phyloP scores from a whole-genome alignment of 768 basidiomycete species.

The Rhodotorula paludigena region DNA sequence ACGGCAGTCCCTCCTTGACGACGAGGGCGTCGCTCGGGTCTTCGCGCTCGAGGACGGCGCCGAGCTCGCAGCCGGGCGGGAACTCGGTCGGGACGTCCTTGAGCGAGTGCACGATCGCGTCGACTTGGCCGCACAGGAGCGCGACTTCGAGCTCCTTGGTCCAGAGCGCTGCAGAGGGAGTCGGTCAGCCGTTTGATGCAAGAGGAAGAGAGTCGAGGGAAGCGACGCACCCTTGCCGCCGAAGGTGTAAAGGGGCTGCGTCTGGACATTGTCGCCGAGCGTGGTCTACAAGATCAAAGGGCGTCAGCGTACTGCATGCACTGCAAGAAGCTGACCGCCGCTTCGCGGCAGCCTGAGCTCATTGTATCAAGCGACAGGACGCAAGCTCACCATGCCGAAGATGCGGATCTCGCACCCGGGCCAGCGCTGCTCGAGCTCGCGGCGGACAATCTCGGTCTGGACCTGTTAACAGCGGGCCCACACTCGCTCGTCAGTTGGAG shows the following conservation, averaged over 20 bases:
- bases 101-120: slow-evolving; percentile 85
- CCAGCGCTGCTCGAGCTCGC: slow-evolving; percentile 58
- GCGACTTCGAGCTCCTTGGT: slow-evolving; percentile 92
- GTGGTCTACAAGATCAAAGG: slow-evolving; percentile 62
- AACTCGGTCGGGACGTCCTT: slow-evolving; percentile 91
- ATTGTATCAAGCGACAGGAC: neutral
- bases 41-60: slow-evolving; percentile 77
- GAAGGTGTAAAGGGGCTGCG: slow-evolving; percentile 73
- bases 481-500: neutral
- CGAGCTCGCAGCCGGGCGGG: slow-evolving; percentile 76
- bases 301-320: no score
- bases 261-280: slow-evolving; percentile 81
- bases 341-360: no score
- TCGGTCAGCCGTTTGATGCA: neutral
- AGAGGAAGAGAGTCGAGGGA: neutral
- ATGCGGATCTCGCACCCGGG: slow-evolving; percentile 47
- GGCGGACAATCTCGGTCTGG: slow-evolving; percentile 76
- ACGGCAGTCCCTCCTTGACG: slow-evolving; percentile 66
- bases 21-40: slow-evolving; percentile 85
- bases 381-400: slow-evolving; percentile 35
- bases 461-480: slow-evolving; percentile 44
- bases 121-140: slow-evolving; percentile 65
- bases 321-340: neutral
- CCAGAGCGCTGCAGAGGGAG: slow-evolving; percentile 61
- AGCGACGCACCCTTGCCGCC: slow-evolving; percentile 65